Evolutionary conservation across 305 asterid genomes (phyloP).

Genomic region (Solanum hybrid): DNA sequence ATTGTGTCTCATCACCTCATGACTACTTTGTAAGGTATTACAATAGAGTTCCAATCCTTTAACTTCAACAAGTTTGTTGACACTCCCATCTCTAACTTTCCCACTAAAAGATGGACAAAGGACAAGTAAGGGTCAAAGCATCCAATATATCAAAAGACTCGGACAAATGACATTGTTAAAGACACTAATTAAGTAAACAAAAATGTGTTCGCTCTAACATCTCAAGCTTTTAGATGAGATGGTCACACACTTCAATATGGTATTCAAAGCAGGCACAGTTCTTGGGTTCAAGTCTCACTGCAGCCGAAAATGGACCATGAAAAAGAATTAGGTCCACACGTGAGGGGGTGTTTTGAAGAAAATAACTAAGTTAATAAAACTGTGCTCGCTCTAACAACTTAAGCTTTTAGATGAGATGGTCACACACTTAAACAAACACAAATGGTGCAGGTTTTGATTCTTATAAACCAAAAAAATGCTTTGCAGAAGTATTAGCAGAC

Average conservation of each 20-base stretch:
- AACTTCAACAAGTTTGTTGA: constrained; percentile 77
- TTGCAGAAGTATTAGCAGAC: not conserved
- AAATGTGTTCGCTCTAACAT: not conserved
- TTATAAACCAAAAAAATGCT: not conserved
- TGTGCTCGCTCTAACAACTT: not conserved
- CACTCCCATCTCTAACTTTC: constrained; percentile 74
- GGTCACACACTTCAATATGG: not conserved
- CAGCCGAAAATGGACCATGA: not conserved
- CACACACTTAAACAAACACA: not conserved
- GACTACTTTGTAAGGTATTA: constrained; percentile 32
- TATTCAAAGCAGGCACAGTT: not conserved
- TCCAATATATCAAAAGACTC: not conserved
- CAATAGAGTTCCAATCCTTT: constrained; percentile 73
- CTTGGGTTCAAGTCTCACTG: not conserved
- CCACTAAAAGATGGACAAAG: constrained; percentile 45
- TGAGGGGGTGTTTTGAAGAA: not conserved
- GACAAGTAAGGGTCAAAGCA: constrained; percentile 8
- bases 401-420: not conserved
- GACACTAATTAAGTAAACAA: not conserved
- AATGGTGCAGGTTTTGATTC: not conserved
- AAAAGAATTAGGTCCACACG: not conserved
- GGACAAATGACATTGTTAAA: not conserved
- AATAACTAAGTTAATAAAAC: not conserved
- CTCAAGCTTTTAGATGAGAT: not conserved
- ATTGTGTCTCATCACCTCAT: constrained; percentile 24